Conservation (phyloP, 2,329 filamentous ascomycete genomes). For the Paracoccidioides brasiliensis region DNA sequence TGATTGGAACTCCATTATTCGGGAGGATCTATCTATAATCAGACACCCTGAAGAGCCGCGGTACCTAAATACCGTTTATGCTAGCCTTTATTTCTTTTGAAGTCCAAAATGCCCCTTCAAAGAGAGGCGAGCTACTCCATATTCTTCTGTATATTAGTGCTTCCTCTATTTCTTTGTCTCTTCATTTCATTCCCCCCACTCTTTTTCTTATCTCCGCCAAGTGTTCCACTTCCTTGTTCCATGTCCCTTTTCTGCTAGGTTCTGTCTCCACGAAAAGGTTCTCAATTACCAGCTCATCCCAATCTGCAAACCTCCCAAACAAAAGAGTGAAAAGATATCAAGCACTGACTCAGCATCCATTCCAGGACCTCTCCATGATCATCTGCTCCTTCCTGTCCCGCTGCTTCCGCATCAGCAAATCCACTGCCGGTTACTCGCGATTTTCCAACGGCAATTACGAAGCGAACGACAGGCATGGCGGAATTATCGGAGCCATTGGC, state of each 20-base stretch:
- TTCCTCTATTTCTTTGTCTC: background rate
- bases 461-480: slow-evolving; percentile 13
- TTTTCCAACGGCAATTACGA: slow-evolving; percentile 14
- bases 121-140: background rate
- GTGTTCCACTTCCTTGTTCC: background rate
- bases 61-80: background rate
- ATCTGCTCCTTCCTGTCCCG: slow-evolving; percentile 33
- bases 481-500: slow-evolving; percentile 25
- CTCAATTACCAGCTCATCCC: background rate
- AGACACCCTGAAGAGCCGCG: background rate
- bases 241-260: background rate
- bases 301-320: background rate
- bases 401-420: slow-evolving; percentile 22
- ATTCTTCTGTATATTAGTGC: background rate
- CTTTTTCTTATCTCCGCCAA: background rate
- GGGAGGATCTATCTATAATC: too few relatives aligned
- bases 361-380: slow-evolving; percentile 36
- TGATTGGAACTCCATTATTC: too few relatives aligned
- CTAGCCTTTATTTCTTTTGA: background rate
- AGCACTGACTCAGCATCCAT: background rate
- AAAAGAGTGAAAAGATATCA: slow-evolving; percentile 4
- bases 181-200: too few relatives aligned
- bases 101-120: background rate
- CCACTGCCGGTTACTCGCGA: slow-evolving; percentile 23
- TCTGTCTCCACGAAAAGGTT: background rate